Percentiles rank a stretch among this genome's conserved stretches.
phyloP scores from a whole-genome alignment of 495 filamentous ascomycete genomes.

The Lophium mytilinum region DNA sequence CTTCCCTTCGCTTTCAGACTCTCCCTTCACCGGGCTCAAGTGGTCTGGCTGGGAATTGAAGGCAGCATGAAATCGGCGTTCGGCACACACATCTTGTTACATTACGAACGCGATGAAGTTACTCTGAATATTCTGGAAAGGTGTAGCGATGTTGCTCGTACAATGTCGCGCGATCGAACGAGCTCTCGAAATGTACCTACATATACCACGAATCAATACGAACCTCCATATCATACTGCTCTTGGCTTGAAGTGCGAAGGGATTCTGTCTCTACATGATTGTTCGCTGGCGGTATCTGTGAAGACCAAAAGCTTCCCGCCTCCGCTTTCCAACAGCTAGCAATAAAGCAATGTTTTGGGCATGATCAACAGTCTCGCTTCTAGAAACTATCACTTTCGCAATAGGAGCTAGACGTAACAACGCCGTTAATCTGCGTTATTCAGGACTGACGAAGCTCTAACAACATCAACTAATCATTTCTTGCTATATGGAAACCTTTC shows the following conservation, averaged over 20 bases:
- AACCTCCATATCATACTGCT: neutral
- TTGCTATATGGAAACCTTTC: no score
- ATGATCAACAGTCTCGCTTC: slow-evolving; percentile 13
- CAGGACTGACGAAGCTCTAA: no score
- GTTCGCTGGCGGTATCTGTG: neutral
- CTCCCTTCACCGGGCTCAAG: slow-evolving; percentile 81
- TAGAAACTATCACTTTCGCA: neutral
- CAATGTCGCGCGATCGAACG: no score
- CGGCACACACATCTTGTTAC: slow-evolving; percentile 98
- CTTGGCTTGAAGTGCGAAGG: neutral
- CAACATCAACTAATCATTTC: no score
- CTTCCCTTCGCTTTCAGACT: slow-evolving; percentile 60
- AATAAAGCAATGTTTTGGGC: slow-evolving; percentile 6
- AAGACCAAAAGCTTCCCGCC: slow-evolving; percentile 1
- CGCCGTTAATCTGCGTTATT: neutral
- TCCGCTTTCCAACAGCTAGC: slow-evolving; percentile 14
- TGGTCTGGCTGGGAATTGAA: slow-evolving; percentile 61
- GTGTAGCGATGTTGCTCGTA: slow-evolving; percentile 16
- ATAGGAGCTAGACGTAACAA: slow-evolving; percentile 15
- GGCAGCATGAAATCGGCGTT: slow-evolving; percentile 95
- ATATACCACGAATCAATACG: no score
- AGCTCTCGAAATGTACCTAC: no score
- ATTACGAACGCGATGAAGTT: slow-evolving; percentile 91
- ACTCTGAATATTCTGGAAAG: slow-evolving; percentile 77
- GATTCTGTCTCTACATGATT: neutral